These are phyloP conservation scores for Nannizziopsis arthrosporioides DNA, from an alignment of 2,329 filamentous ascomycete species.

Conservation along the genomic window DNA sequence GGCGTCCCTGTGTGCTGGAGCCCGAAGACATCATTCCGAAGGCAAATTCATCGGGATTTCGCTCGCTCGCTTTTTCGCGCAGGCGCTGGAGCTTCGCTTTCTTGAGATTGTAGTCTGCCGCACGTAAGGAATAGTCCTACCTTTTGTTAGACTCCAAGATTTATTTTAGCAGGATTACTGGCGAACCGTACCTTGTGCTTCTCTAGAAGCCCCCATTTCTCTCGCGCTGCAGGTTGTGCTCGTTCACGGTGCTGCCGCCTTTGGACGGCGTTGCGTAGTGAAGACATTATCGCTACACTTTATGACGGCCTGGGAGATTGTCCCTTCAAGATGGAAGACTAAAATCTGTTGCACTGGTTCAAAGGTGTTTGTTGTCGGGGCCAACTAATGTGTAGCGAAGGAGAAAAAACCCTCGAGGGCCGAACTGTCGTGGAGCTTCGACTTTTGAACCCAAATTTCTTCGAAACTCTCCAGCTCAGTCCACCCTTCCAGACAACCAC, in stretches of 20 bases:
- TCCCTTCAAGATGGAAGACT: no score
- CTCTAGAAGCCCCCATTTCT: constrained; percentile 82
- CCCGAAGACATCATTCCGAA: constrained; percentile 51
- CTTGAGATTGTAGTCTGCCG: constrained; percentile 52
- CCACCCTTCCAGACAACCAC: no score
- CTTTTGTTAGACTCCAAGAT: background rate
- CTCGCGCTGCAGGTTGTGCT: constrained; percentile 70
- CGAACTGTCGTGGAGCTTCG: no score
- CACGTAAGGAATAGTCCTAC: constrained; percentile 53
- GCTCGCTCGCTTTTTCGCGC: constrained; percentile 47
- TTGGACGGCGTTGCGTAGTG: constrained; percentile 53
- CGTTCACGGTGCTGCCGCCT: constrained; percentile 83
- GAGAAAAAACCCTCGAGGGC: no score
- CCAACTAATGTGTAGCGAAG: no score
- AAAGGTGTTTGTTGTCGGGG: no score
- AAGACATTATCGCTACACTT: constrained; percentile 37
- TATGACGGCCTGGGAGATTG: no score
- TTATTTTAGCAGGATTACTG: background rate
- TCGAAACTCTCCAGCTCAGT: no score
- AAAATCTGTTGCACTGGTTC: no score
- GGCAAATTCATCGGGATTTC: constrained; percentile 56
- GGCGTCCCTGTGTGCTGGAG: constrained; percentile 32
- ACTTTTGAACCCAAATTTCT: no score
- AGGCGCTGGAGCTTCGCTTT: constrained; percentile 48
- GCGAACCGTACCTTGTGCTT: constrained; percentile 64